Evolutionary conservation across 2,329 filamentous ascomycete species (phyloP).

Genomic region (Colletotrichum lini): DNA sequence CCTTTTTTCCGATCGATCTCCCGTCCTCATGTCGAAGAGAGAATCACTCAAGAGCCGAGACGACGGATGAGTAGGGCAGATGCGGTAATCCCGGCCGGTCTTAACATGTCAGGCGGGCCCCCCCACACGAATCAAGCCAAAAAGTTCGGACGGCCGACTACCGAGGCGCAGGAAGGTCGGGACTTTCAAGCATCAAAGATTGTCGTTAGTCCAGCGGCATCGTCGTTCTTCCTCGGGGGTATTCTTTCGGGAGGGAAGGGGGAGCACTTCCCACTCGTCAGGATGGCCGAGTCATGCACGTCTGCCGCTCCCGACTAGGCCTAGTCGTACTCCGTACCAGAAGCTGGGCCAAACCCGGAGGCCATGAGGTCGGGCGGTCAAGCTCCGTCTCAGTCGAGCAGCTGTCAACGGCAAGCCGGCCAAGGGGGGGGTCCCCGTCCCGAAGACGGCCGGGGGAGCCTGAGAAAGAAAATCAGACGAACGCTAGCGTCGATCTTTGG

Average conservation of each 20-base stretch:
- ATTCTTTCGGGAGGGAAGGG: neutral
- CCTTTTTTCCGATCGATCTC: neutral
- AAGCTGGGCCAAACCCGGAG: constrained; percentile 30
- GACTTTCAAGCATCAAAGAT: constrained; percentile 27
- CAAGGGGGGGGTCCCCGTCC: constrained; percentile 23
- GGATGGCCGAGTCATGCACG: constrained; percentile 24
- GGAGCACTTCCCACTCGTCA: neutral
- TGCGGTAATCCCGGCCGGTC: neutral
- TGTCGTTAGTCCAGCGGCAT: neutral
- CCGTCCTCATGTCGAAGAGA: neutral
- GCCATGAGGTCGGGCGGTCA: constrained; percentile 11
- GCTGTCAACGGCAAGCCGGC: constrained; percentile 32
- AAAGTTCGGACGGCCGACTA: constrained; percentile 14
- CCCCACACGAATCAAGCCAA: neutral
- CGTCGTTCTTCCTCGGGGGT: neutral
- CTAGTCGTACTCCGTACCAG: constrained; percentile 26
- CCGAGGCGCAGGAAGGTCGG: constrained; percentile 7
- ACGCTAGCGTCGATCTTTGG: constrained; percentile 37
- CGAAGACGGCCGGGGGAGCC: constrained; percentile 28
- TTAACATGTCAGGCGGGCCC: neutral
- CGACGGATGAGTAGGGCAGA: neutral
- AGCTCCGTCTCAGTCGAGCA: constrained; percentile 34
- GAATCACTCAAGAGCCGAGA: neutral
- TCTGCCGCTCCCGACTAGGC: neutral
- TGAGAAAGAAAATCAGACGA: constrained; percentile 30